These are phyloP conservation scores for Kwoniella sp. DNA, from an alignment of 768 basidiomycete species.

Conservation along the genomic window DNA sequence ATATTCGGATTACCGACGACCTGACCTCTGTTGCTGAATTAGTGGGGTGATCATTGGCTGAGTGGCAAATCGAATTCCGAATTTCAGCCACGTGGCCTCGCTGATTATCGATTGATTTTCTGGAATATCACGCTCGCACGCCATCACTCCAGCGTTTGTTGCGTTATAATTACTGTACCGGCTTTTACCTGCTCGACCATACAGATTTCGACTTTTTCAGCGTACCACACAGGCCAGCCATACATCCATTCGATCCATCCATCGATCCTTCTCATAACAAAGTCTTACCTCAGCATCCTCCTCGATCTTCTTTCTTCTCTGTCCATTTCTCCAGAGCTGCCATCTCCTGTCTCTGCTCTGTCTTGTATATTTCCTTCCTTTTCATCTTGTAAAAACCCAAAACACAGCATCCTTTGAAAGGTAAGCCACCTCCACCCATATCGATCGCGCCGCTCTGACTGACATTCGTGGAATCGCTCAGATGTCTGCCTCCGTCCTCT, in stretches of 20 bases:
- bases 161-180: neutral
- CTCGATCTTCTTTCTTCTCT: constrained; percentile 1
- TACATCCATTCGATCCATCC: neutral
- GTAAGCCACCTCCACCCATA: constrained; percentile 17
- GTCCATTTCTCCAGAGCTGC: neutral
- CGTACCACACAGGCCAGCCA: neutral
- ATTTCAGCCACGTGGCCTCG: constrained; percentile 15
- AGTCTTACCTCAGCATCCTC: neutral
- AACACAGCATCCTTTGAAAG: constrained; percentile 18
- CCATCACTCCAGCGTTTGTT: constrained; percentile 14
- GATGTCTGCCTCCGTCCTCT: constrained; percentile 19
- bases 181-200: neutral
- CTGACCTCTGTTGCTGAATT: neutral
- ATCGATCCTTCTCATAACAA: neutral
- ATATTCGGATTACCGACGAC: constrained; percentile 1
- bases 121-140: constrained; percentile 14
- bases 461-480: neutral
- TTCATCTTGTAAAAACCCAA: neutral
- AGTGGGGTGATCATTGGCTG: neutral
- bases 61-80: constrained; percentile 14
- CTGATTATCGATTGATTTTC: constrained; percentile 2
- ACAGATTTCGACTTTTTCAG: constrained; percentile 23
- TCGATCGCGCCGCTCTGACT: constrained; percentile 2
- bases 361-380: neutral
- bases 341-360: neutral